A percentile compares a stretch with the other conserved stretches of the same genome.
Evolutionary conservation across 495 filamentous ascomycete species (phyloP).

Genomic region (Cercophora scortea): DNA sequence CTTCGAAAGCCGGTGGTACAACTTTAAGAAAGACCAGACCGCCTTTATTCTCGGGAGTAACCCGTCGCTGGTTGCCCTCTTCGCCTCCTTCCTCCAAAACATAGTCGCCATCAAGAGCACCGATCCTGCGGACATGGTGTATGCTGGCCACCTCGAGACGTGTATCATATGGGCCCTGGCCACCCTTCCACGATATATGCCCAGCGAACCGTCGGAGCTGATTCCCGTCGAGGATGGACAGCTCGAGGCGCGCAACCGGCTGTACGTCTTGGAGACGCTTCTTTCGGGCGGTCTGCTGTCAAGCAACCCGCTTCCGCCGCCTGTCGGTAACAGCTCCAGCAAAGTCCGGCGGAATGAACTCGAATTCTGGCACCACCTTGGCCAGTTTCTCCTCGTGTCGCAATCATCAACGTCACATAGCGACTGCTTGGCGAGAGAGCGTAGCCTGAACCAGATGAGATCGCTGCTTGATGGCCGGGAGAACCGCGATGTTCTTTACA

Average conservation of each 20-base stretch:
- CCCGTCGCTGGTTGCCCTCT: constrained; percentile 49
- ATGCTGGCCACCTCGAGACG: constrained; percentile 57
- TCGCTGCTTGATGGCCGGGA: constrained; percentile 67
- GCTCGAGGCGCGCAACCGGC: constrained; percentile 52
- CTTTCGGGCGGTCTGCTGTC: constrained; percentile 59
- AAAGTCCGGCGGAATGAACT: constrained; percentile 54
- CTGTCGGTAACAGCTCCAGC: constrained; percentile 4
- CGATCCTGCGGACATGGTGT: constrained; percentile 54
- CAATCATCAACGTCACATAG: constrained; percentile 41
- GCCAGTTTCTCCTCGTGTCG: constrained; percentile 59
- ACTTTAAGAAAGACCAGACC: constrained; percentile 36
- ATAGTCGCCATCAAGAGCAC: constrained; percentile 30
- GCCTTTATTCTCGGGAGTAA: constrained; percentile 5
- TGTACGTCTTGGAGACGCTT: constrained; percentile 68
- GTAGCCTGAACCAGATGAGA: constrained; percentile 53
- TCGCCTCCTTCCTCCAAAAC: constrained; percentile 50
- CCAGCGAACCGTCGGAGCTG: background rate
- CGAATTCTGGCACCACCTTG: constrained; percentile 75
- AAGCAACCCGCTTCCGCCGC: constrained; percentile 46
- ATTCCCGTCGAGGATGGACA: constrained; percentile 38
- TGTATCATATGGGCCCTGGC: constrained; percentile 64
- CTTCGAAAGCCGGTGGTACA: constrained; percentile 81
- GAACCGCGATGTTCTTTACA: constrained; percentile 89
- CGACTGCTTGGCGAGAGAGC: constrained; percentile 47
- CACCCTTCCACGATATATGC: constrained; percentile 21